phyloP scores from a whole-genome alignment of 306 rosid genomes.

The Geum urbanum region DNA sequence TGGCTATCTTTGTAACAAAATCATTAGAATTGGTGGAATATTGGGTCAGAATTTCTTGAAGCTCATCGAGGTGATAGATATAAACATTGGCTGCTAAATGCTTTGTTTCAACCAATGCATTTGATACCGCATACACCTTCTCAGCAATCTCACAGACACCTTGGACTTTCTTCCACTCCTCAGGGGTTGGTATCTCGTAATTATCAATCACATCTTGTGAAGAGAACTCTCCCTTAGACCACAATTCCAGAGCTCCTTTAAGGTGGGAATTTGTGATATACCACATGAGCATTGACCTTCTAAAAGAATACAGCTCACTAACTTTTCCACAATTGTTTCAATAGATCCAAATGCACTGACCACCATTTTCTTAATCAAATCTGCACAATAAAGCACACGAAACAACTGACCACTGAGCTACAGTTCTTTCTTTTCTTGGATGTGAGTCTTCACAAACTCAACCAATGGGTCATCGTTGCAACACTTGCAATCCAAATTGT shows the following conservation, averaged over 20 bases:
- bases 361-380: neutral
- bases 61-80: slow-evolving; percentile 9
- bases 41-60: slow-evolving; percentile 3
- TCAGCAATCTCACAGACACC: slow-evolving; percentile 3
- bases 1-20: slow-evolving; percentile 1
- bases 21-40: neutral
- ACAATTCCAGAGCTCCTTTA: neutral
- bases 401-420: neutral
- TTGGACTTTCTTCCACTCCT: slow-evolving; percentile 17
- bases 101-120: slow-evolving; percentile 10
- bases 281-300: neutral
- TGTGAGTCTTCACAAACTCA: neutral
- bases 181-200: neutral
- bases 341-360: neutral
- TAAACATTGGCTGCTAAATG: slow-evolving; percentile 5
- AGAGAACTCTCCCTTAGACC: slow-evolving; percentile 15
- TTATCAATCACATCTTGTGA: neutral
- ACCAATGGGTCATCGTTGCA: neutral
- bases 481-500: too few relatives aligned
- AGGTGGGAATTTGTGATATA: neutral
- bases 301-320: neutral
- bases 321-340: neutral
- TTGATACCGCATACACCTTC: slow-evolving; percentile 9
- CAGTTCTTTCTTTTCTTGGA: slow-evolving; percentile 5
- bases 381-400: neutral